Conservation (phyloP, 2,329 filamentous ascomycete species). For the Harringtonia aguacate region DNA sequence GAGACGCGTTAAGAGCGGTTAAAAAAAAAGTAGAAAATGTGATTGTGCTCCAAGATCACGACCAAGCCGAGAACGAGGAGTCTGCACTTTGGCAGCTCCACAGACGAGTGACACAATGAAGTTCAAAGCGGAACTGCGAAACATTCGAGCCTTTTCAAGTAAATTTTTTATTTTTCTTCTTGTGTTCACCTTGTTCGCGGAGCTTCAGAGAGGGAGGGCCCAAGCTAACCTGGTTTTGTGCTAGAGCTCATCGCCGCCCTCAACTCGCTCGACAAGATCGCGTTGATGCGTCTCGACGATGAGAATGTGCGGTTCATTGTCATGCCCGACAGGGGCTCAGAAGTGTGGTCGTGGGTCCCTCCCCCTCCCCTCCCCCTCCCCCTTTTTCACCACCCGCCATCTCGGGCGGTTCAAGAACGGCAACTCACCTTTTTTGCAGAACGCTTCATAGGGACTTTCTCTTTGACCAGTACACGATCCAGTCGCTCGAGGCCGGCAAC, state of each 20-base stretch:
- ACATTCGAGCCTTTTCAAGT: conserved; percentile 58
- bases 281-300: conserved; percentile 83
- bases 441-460: conserved; percentile 53
- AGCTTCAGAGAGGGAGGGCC: not conserved
- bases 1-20: no score
- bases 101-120: conserved; percentile 7
- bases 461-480: conserved; percentile 75
- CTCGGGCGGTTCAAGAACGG: no score
- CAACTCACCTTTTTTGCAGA: no score
- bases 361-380: conserved; percentile 14
- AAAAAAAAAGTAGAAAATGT: no score
- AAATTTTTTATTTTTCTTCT: conserved; percentile 14
- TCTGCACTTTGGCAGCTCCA: not conserved
- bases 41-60: no score
- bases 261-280: conserved; percentile 65
- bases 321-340: conserved; percentile 85
- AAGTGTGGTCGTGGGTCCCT: conserved; percentile 79
- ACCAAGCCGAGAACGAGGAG: no score
- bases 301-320: conserved; percentile 87
- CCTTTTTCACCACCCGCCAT: no score
- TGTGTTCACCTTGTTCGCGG: no score
- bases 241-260: conserved; percentile 54
- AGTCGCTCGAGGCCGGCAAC: conserved; percentile 72
- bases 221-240: not conserved
- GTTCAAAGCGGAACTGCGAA: conserved; percentile 47